Evolutionary conservation across 1,284 basidiomycete species (phyloP).

Genomic region (Melampsora americana): DNA sequence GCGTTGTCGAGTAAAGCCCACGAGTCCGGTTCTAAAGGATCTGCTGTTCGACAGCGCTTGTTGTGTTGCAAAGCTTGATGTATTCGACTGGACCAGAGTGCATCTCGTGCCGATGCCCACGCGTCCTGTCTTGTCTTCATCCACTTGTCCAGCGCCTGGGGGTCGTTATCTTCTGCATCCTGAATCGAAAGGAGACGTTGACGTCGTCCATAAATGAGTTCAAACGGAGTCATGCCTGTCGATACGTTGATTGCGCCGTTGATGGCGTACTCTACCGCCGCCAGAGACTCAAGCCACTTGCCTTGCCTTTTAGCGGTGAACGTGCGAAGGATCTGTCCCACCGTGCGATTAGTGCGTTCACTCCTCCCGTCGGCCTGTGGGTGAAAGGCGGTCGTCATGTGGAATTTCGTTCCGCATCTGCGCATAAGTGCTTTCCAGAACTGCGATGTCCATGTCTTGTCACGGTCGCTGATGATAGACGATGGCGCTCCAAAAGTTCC

Average conservation of each 20-base stretch:
- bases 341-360: constrained; percentile 54
- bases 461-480: constrained; percentile 1
- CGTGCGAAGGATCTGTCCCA: constrained; percentile 48
- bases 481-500: neutral
- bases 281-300: neutral
- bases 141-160: neutral
- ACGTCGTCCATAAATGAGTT: constrained; percentile 41
- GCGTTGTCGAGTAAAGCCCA: neutral
- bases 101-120: neutral
- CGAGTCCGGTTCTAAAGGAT: neutral
- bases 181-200: neutral
- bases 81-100: neutral
- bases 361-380: constrained; percentile 51
- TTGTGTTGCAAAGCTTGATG: constrained; percentile 12
- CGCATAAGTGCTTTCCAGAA: constrained; percentile 3
- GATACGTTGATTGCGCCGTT: constrained; percentile 45
- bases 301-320: neutral
- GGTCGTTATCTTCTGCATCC: neutral
- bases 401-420: neutral
- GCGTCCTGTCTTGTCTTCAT: neutral
- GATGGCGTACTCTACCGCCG: constrained; percentile 33
- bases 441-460: constrained; percentile 2
- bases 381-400: constrained; percentile 48
- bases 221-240: constrained; percentile 45
- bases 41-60: neutral